Evolutionary conservation across 805 yeast genomes (phyloP).

Genomic region (Candida ficus): DNA sequence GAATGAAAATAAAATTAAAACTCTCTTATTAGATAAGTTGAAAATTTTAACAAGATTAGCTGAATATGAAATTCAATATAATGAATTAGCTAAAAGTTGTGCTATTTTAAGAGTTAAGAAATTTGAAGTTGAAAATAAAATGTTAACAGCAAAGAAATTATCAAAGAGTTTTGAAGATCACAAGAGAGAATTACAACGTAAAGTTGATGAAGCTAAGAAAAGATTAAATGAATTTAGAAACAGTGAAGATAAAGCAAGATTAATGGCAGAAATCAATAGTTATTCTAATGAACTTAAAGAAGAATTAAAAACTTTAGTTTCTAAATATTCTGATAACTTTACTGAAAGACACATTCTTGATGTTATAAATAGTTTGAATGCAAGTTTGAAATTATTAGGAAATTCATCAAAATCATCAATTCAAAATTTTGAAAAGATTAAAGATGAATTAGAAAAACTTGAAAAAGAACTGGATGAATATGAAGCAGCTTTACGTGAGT

Average conservation of each 20-base stretch:
- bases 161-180: constrained; percentile 26
- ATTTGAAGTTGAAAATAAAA: constrained; percentile 38
- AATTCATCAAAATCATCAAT: constrained; percentile 35
- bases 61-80: constrained; percentile 19
- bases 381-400: constrained; percentile 34
- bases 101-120: constrained; percentile 23
- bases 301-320: constrained; percentile 35
- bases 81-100: constrained; percentile 23
- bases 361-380: constrained; percentile 40
- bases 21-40: constrained; percentile 20
- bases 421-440: constrained; percentile 27
- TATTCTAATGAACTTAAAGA: constrained; percentile 37
- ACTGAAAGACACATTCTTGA: constrained; percentile 33
- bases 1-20: constrained; percentile 19
- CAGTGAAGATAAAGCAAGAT: constrained; percentile 21
- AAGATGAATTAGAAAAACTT: constrained; percentile 20
- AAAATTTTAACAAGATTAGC: constrained; percentile 20
- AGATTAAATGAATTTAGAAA: constrained; percentile 19
- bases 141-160: constrained; percentile 27
- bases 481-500: constrained; percentile 17
- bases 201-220: constrained; percentile 27
- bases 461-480: constrained; percentile 21
- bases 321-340: constrained; percentile 33
- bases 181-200: constrained; percentile 24
- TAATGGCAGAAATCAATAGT: constrained; percentile 26